Base-by-base conservation (phyloP, 139 green algal species). In the Eudorina sp. region DNA sequence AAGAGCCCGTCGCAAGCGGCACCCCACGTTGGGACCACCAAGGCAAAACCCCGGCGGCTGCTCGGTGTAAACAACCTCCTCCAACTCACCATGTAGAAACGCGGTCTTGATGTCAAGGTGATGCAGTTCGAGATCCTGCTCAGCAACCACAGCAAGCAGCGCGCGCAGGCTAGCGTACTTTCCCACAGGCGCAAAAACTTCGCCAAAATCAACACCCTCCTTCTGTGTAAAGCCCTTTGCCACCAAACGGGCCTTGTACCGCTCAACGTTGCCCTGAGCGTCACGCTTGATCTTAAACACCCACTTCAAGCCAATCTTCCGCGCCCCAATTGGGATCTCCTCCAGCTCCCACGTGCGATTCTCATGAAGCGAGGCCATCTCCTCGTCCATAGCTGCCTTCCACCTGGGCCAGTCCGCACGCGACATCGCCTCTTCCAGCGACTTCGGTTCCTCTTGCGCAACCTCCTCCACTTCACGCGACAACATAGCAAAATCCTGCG, bases 101-200 rank as follows among this genome's bases (percentile, higher is more conserved):
- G 94, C 94, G 4, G 94, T 95, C 38, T 90, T 90, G 16, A 95
- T 88, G 74, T 96, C 92, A 4, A 96, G 18, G 6, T 95, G 90
- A 14, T 91, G 79, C 7, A 95, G 38, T 31, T 94, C 89, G 58
- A 95, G 31, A 53, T 91, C 86, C 9, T 90, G 8, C 4, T 43
- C 80, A 11, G 92, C 90, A 21, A 64, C 86, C 2, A 88, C 34
- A 2, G 91, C 53, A n/a, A 94, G 40, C 25, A 90, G 36, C 7
- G 82, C 4, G 27, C 90, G 72, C 31, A 95, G 60, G 0, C 70
- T 90, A 64, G 38, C 53, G 25, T 60, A 68, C 53, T 81, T 89
- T 53, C 58, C 72, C 4, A 75, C 68, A 5, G 83, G 88, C 58
- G 88, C 88, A 51, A 90, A 94, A 0, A 91, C 85, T 31, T 96